phyloP scores from a whole-genome alignment of 331 rosid genomes.

The Acacia pycnantha region DNA sequence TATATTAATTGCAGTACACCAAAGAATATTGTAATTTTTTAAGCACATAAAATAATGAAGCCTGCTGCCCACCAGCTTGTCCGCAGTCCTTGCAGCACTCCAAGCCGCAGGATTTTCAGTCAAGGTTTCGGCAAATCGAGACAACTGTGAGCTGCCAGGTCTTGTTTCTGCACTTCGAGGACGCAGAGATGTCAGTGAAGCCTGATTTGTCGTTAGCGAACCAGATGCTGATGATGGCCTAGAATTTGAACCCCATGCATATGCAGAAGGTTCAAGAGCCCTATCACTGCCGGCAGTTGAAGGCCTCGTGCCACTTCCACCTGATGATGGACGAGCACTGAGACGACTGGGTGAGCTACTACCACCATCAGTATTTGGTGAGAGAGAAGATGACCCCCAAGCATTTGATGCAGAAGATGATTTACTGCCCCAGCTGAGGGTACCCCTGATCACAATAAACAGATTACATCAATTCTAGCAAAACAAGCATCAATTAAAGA shows the following conservation, averaged over 20 bases:
- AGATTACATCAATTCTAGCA: constrained; percentile 18
- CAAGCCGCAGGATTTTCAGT: constrained; percentile 77
- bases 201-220: constrained; percentile 40
- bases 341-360: constrained; percentile 73
- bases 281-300: constrained; percentile 93
- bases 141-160: constrained; percentile 93
- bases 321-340: constrained; percentile 88
- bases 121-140: constrained; percentile 42
- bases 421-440: constrained; percentile 91
- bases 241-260: constrained; percentile 81
- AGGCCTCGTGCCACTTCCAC: constrained; percentile 92
- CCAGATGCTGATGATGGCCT: constrained; percentile 99
- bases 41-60: constrained; percentile 18
- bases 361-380: constrained; percentile 82
- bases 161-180: constrained; percentile 98
- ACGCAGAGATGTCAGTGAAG: constrained; percentile 42
- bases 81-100: constrained; percentile 74
- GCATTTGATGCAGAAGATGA: constrained; percentile 74
- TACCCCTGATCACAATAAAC: constrained; percentile 59
- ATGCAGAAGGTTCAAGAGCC: constrained; percentile 59
- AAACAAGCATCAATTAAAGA: constrained; percentile 26
- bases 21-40: constrained; percentile 2
- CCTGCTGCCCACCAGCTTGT: constrained; percentile 81
- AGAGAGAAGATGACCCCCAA: constrained; percentile 81
- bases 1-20: background rate